Conservation (phyloP, 169 alveolate species). For the Plasmodium cynomolgi region DNA sequence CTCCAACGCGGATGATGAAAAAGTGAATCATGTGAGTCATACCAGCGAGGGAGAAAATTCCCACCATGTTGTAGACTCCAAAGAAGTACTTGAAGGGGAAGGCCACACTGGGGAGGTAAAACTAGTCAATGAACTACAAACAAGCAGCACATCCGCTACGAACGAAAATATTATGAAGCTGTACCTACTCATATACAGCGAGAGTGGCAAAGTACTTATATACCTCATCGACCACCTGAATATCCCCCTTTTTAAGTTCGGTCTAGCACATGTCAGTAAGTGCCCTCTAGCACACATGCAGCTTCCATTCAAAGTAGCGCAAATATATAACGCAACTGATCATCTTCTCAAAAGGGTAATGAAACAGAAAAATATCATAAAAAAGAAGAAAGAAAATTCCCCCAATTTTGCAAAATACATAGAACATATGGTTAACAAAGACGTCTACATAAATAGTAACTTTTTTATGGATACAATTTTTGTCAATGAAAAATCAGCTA, state of each 20-base stretch:
- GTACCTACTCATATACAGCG: constrained; percentile 33
- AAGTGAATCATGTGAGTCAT: background rate
- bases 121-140: background rate
- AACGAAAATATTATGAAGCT: constrained; percentile 20
- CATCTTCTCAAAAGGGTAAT: constrained; percentile 23
- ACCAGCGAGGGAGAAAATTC: background rate
- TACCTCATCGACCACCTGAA: constrained; percentile 50
- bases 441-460: constrained; percentile 18
- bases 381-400: constrained; percentile 61
- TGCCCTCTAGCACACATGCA: constrained; percentile 20
- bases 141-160: background rate
- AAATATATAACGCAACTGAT: constrained; percentile 27
- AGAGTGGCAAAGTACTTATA: constrained; percentile 35
- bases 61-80: background rate
- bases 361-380: constrained; percentile 43
- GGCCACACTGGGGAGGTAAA: background rate
- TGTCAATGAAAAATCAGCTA: constrained; percentile 19
- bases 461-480: constrained; percentile 41
- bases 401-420: constrained; percentile 46
- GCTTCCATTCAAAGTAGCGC: constrained; percentile 17
- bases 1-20: background rate
- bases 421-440: constrained; percentile 50
- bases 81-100: background rate
- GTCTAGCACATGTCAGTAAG: constrained; percentile 3
- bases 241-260: constrained; percentile 28